Base-by-base conservation (phyloP, 2,329 filamentous ascomycete genomes). In the Shiraia sp. region DNA sequence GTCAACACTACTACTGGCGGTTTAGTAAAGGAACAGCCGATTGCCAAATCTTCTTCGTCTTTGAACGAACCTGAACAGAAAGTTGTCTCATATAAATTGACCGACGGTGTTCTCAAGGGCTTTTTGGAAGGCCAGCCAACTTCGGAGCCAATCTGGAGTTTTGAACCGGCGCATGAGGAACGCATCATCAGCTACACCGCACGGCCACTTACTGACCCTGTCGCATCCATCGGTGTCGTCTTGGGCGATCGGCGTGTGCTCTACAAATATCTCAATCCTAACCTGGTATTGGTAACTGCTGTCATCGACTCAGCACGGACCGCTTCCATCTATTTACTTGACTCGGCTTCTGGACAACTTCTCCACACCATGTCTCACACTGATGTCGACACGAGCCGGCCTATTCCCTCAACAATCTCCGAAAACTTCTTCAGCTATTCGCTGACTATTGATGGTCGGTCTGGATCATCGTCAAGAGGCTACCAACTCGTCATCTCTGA, bases 401-500 rank as follows among this genome's bases (percentile, higher is more conserved):
- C 85, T 0, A 86, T 96, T 46, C 77, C 87, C 15, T 90, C 90
- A 29, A 81, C 83, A 17, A 77, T 96, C 37, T 87, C 90, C 0
- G 93, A 99, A 75, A 97, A 99, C 72, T 97, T 92, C 90, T 91
- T 95, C 62, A 80, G 85, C 6, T 97, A 95, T 74, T 87, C 89
- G 6, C 88, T 91, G 68, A 74, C 78, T 1, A 57, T 71, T 6
- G 80, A 84, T 47, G 73, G 77, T 16, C 60, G 72, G 3, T 71
- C 76, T n/a, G 76, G 79, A 40, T 53, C 66, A 12, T 43, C 58
- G 39, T 80, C 91, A 45, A 89, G 90, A 68, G 91, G 91, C 26
- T 88, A 95, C 68, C 89, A 96, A 58, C 78, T 97, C 6, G 80
- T 91, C 14, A 79, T 96, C 9, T 85, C 88, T 0, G 92, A 99